Evolutionary conservation across 2,329 filamentous ascomycete genomes (phyloP), one percentile per base, ranked within the genome.

Genomic region (Orbilia oligospora): DNA sequence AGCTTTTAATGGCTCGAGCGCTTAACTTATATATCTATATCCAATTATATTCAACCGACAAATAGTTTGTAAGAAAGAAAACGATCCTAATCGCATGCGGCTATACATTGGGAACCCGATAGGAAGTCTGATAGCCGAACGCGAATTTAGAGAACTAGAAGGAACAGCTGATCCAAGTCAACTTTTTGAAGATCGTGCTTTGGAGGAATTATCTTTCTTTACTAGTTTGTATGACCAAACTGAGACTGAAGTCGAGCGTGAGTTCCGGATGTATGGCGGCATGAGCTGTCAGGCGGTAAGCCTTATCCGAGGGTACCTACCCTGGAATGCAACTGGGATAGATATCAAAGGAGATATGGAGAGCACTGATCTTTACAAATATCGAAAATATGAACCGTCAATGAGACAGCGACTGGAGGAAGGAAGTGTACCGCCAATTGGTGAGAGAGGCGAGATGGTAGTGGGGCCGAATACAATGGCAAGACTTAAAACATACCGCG

Each of bases 41-140:
- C 27, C n/a, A n/a, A n/a, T n/a, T n/a, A n/a, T n/a, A 30, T 6
- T 30, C 6, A 30, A 30, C 27, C n/a, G 51, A 30, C 14, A 1
- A 1, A 18, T 30, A 76, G 72, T 64, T 18, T 70, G 72, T 53
- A 76, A 76, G 24, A 76, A 70, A 30, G 53, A 76, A 51, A 38
- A 18, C 4, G 36, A 70, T 41, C 44, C 44, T 9, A 22, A 16
- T 9, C 72, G 65, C 1, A 58, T 36, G 12, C 56, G 44, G 33
- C 49, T 76, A 5, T 76, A 70, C 49, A 65, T 76, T n/a, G 72
- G 72, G 1, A 76, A 76, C 20, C 72, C 66, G 4, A 70, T 76
- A 36, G 72, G 22, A 1, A 16, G 48, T 14, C 56, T 76, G 3
- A 66, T 76, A 10, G 48, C 65, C 3, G 48, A 70, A 1, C 72